Percentiles rank a stretch among this genome's conserved stretches.
Evolutionary conservation across 2,329 filamentous ascomycete genomes (phyloP).

Genomic region (Cercospora sojina): DNA sequence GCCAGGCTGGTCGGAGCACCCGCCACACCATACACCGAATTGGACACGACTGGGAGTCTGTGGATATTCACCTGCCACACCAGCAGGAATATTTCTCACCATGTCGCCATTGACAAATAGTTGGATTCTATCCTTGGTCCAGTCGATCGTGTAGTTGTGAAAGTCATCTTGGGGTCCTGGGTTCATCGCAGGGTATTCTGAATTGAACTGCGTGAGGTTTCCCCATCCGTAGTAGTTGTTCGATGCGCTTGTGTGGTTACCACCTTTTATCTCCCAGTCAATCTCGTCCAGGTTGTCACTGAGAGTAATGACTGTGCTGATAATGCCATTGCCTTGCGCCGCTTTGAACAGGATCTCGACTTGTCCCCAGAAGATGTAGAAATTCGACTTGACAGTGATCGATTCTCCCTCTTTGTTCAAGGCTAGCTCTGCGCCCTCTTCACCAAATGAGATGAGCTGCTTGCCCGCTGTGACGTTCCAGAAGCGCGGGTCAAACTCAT

Average conservation of each 20-base stretch:
- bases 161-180: constrained; percentile 55
- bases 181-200: constrained; percentile 58
- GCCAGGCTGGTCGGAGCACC: constrained; percentile 68
- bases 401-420: constrained; percentile 69
- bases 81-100: constrained; percentile 60
- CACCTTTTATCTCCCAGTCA: constrained; percentile 80
- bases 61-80: constrained; percentile 52
- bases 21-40: constrained; percentile 81
- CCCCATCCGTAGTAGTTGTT: constrained; percentile 79
- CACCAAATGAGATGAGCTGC: constrained; percentile 58
- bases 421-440: constrained; percentile 64
- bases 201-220: constrained; percentile 61
- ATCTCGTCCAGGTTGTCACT: constrained; percentile 85
- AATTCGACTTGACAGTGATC: constrained; percentile 73
- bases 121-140: constrained; percentile 65
- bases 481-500: constrained; percentile 43
- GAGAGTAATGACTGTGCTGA: constrained; percentile 78
- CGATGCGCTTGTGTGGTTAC: constrained; percentile 60
- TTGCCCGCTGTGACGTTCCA: constrained; percentile 61
- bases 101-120: constrained; percentile 68
- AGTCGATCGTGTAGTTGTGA: constrained; percentile 70
- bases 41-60: constrained; percentile 73
- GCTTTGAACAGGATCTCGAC: constrained; percentile 78
- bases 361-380: constrained; percentile 83
- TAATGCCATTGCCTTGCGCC: constrained; percentile 70